Evolutionary conservation across 441 rosid genomes (phyloP).

Genomic region (Hura crepitans): DNA sequence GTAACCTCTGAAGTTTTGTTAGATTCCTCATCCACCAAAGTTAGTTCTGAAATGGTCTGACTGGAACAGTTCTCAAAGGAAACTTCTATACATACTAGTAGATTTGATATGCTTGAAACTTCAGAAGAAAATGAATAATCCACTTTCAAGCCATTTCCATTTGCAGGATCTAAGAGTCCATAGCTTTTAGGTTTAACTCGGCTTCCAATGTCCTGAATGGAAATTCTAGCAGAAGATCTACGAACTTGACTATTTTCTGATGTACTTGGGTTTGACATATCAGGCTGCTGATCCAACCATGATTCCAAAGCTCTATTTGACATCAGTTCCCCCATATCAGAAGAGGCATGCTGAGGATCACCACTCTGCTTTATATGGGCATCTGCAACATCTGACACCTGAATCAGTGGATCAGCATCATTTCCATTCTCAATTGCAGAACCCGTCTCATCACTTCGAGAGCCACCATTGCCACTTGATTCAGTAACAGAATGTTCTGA

Average conservation of each 20-base stretch:
- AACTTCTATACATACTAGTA: constrained; percentile 59
- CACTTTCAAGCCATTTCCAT: constrained; percentile 82
- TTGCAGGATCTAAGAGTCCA: constrained; percentile 65
- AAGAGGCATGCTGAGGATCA: constrained; percentile 33
- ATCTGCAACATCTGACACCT: constrained; percentile 54
- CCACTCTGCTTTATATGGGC: constrained; percentile 35
- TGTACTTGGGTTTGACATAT: constrained; percentile 41
- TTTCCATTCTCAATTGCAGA: constrained; percentile 43
- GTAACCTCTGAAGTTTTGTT: constrained; percentile 43
- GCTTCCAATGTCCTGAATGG: constrained; percentile 64
- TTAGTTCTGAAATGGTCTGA: constrained; percentile 51
- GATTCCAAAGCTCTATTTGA: constrained; percentile 64
- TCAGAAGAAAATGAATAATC: constrained; percentile 76
- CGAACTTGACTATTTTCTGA: constrained; percentile 39
- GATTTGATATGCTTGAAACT: constrained; percentile 55
- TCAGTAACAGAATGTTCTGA: constrained; percentile 49
- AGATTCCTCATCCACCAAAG: constrained; percentile 61
- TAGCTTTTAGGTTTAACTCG: constrained; percentile 65
- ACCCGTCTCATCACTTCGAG: constrained; percentile 36
- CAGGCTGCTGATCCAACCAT: constrained; percentile 86
- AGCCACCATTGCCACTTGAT: constrained; percentile 37
- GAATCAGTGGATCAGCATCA: constrained; percentile 60
- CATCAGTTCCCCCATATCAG: constrained; percentile 59
- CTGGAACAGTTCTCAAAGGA: constrained; percentile 65
- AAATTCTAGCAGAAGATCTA: constrained; percentile 68